These are phyloP conservation scores for Chimonanthus salicifolius DNA, from an alignment of 164 flowering plant species.

Conservation along the genomic window DNA sequence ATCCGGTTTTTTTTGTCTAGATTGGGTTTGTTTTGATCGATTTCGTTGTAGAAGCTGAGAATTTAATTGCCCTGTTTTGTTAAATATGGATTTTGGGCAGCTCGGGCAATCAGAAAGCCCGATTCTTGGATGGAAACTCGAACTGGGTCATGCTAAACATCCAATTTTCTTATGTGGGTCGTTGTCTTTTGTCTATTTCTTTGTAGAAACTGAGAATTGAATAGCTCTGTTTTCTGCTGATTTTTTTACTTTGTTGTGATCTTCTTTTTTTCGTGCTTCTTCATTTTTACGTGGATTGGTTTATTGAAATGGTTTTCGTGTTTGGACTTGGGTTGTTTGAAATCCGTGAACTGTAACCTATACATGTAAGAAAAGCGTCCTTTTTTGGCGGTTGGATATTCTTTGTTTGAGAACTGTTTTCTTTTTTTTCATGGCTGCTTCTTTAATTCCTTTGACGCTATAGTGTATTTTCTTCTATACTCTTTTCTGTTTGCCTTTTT, in stretches of 20 bases:
- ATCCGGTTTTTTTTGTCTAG: conserved; percentile 2
- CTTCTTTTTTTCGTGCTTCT: background rate
- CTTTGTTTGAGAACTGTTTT: no score
- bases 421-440: no score
- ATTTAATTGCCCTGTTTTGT: background rate
- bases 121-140: background rate
- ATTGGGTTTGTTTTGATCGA: background rate
- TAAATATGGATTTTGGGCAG: background rate
- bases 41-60: conserved; percentile 5
- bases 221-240: no score
- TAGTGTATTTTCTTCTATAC: no score
- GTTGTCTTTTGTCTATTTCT: background rate
- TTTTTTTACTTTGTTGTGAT: background rate
- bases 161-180: background rate
- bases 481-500: no score
- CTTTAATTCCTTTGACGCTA: no score
- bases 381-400: no score
- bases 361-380: no score
- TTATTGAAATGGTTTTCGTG: background rate
- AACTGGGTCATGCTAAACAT: background rate
- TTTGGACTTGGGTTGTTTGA: background rate
- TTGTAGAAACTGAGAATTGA: no score
- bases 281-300: background rate
- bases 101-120: no score
- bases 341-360: no score